phyloP scores from a whole-genome alignment of 1,284 basidiomycete species.

The Ustilago crameri region DNA sequence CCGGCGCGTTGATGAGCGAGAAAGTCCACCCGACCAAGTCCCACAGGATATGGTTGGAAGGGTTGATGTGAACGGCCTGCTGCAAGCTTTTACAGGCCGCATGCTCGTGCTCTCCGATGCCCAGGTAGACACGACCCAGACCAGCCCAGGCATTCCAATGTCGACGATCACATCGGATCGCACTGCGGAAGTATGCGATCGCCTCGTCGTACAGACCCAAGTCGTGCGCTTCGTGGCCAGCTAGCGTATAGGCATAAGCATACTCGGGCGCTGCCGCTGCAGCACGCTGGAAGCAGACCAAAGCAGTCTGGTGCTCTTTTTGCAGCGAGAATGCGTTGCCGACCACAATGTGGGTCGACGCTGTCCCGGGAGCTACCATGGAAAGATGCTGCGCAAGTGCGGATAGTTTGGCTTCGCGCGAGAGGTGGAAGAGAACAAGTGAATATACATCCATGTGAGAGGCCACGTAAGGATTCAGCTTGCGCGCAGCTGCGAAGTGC shows the following conservation, averaged over 20 bases:
- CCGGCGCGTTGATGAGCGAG: constrained; percentile 29
- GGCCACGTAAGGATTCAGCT: constrained; percentile 47
- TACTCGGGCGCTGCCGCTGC: constrained; percentile 57
- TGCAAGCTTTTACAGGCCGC: constrained; percentile 57
- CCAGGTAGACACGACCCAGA: constrained; percentile 58
- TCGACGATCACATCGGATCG: constrained; percentile 57
- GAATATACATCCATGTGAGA: constrained; percentile 65
- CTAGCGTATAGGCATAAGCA: constrained; percentile 66
- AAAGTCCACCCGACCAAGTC: constrained; percentile 61
- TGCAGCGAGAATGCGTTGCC: constrained; percentile 66
- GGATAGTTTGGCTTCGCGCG: constrained; percentile 64
- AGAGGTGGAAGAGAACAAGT: constrained; percentile 65
- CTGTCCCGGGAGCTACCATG: constrained; percentile 49
- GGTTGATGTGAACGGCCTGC: constrained; percentile 57
- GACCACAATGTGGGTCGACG: constrained; percentile 58
- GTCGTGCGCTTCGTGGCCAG: constrained; percentile 65
- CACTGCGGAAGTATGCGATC: constrained; percentile 60
- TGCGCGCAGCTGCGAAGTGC: constrained; percentile 50
- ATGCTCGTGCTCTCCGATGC: constrained; percentile 50
- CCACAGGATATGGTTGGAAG: constrained; percentile 58
- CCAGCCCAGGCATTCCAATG: constrained; percentile 67
- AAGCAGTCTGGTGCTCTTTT: constrained; percentile 61
- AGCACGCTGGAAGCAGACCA: constrained; percentile 62
- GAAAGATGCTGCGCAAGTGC: constrained; percentile 59
- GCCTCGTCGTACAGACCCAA: constrained; percentile 58